Base-by-base conservation (phyloP, 2,329 filamentous ascomycete species). In the Phialophora macrospora region DNA sequence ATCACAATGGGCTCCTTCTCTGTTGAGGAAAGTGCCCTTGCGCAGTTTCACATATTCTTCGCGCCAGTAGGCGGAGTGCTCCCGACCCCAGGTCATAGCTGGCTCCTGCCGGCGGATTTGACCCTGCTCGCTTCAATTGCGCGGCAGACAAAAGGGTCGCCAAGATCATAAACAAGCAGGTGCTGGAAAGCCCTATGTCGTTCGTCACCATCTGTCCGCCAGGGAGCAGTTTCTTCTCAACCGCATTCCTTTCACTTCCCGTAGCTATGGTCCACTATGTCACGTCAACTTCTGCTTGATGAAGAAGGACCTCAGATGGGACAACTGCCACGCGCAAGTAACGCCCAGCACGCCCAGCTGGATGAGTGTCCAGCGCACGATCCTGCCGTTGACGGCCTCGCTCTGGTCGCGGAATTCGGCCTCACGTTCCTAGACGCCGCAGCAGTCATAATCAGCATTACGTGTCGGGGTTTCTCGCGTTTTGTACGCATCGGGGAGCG, bases 261-360 rank as follows among this genome's bases (percentile, higher is more conserved):
- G 8, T 14, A 11, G 22, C 52, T 38, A 22, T 38, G 8, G 30
- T 2, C 49, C 20, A 2, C 46, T 11, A 14, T 73, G 80, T 87
- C 3, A 99, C 66, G 95, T 98, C 78, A 99, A 88, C 86, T 99
- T 99, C 84, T 98, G 94, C 86, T 99, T 99, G 84, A 99, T 99
- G 83, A 99, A 99, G 86, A 99, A 99, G 55, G 91, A 90, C 73
- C 95, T 87, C 74, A 99, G 85, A 80, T 99, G 94, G 61, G 93
- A 96, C 55, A 99, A 84, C 80, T 99, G 95, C 95, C 95, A 99
- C 68, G 92, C 91, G 81, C 95, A 99, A 38, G 95, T 97, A 63
- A 89, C 84, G 62, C 89, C 91, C 61, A 99, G 84, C 44, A 98
- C 87, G 60, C 88, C 85, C 67, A 98, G 82, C 80, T 99, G 95